A percentile compares a stretch with the other conserved stretches of the same genome.
phyloP scores from a whole-genome alignment of 129 eudicot genomes.

The Helianthus annuus region HanXRQr2.0-SUNRISE NC_035446.2:46144619-46145118 shows the following conservation, averaged over 20 bases:
- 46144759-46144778: too few relatives aligned
- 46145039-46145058: constrained; percentile 28
- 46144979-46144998: constrained; percentile 56
- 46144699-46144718: too few relatives aligned
- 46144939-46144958: not conserved
- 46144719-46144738: too few relatives aligned
- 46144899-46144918: constrained; percentile 63
- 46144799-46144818: too few relatives aligned
- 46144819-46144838: not conserved
- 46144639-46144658: too few relatives aligned
- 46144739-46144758: too few relatives aligned
- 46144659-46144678: too few relatives aligned
- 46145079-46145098: too few relatives aligned
- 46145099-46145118: too few relatives aligned
- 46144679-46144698: too few relatives aligned
- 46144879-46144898: constrained; percentile 61
- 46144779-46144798: too few relatives aligned
- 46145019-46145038: constrained; percentile 53
- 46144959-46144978: not conserved
- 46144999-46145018: constrained; percentile 52
- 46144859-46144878: constrained; percentile 67
- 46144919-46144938: not conserved
- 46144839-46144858: not conserved
- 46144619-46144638: too few relatives aligned
- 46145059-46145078: not conserved